Percentiles rank a stretch among this genome's conserved stretches.
phyloP scores from a whole-genome alignment of 805 yeast species.

The Candida sphagnicola region DNA sequence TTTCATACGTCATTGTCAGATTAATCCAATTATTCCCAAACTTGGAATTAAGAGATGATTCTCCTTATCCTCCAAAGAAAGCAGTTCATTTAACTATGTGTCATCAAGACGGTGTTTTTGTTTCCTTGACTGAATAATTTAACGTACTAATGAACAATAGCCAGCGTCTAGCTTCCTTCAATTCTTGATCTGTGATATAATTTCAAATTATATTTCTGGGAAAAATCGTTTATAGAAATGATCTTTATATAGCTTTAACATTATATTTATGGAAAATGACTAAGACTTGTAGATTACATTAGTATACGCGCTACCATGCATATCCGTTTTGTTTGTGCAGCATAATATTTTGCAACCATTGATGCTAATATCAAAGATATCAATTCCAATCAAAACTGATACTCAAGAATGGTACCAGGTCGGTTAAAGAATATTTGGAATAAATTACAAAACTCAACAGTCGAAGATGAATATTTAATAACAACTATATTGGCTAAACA shows the following conservation, averaged over 20 bases:
- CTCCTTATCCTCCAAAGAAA: conserved; percentile 29
- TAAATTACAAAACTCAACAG: background rate
- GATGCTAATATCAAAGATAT: background rate
- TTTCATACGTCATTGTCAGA: conserved; percentile 42
- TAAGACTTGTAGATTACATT: background rate
- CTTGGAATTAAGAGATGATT: conserved; percentile 14
- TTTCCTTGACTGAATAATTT: conserved; percentile 5
- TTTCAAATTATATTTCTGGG: too few species aligned
- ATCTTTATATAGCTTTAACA: too few species aligned
- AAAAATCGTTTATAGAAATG: too few species aligned
- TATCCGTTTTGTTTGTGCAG: too few species aligned
- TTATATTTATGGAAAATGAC: background rate
- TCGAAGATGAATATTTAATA: background rate
- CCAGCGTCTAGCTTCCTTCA: background rate
- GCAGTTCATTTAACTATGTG: conserved; percentile 26
- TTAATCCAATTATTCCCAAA: conserved; percentile 24
- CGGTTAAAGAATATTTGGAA: background rate
- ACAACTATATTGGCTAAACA: background rate
- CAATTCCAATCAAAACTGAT: too few species aligned
- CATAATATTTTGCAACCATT: background rate
- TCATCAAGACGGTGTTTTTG: conserved; percentile 18
- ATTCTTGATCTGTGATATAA: too few species aligned
- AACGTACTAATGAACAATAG: background rate
- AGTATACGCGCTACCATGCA: background rate
- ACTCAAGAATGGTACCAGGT: too few species aligned